Evolutionary conservation across 345 rosid genomes (phyloP).

Genomic region (Lepidium sativum): DNA sequence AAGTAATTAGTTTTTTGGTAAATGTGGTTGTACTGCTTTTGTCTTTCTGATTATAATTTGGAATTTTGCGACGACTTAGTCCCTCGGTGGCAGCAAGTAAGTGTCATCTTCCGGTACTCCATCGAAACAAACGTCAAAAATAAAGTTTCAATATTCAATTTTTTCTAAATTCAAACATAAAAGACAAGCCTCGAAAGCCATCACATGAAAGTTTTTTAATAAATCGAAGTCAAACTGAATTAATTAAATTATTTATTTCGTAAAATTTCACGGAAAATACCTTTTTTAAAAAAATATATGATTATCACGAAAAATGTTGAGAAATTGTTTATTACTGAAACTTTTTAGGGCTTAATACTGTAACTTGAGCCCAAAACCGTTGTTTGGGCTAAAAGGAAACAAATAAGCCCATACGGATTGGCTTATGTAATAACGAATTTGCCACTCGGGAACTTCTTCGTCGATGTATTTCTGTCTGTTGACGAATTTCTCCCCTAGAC

Average conservation of each 20-base stretch:
- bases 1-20: background rate
- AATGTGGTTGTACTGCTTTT: background rate
- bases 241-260: background rate
- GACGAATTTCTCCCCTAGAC: no score
- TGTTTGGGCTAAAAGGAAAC: background rate
- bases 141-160: background rate
- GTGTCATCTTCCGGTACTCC: background rate
- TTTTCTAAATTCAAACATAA: background rate
- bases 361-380: background rate
- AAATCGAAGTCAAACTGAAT: background rate
- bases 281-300: no score
- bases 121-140: background rate
- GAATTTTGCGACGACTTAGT: constrained; percentile 7
- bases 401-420: background rate
- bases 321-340: background rate
- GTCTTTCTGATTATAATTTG: background rate
- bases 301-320: no score
- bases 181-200: background rate
- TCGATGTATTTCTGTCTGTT: no score
- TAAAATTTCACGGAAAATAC: no score
- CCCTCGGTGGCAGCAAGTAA: background rate
- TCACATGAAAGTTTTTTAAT: background rate
- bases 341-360: background rate
- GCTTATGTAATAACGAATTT: background rate
- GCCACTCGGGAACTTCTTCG: background rate